Base-by-base conservation (phyloP, 1,284 basidiomycete species). In the Sanghuangporus baumii region DNA sequence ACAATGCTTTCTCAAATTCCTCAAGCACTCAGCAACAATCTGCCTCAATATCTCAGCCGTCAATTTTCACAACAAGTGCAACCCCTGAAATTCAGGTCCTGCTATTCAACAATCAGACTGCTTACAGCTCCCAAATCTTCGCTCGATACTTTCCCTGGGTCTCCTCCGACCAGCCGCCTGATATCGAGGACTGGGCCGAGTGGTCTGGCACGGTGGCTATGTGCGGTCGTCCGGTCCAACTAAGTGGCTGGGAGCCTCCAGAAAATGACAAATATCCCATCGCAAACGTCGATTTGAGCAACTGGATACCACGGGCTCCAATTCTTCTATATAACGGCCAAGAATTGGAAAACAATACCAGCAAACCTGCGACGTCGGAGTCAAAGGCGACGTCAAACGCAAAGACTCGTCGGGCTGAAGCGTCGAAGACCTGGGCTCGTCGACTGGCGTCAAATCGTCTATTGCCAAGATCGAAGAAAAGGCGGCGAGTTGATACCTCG, bases 231-330 rank as follows among this genome's bases (percentile, higher is more conserved):
- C 34, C 9, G 0, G 46, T 46, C 16, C 47, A 31, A 6, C 36
- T 59, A 18, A 20, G 18, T 38, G 57, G 57, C 8, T 59, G 57
- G 57, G 36, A 48, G 36, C 57, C 57, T 5, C 37, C 57, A 23
- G 47, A 41, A 26, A 38, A 52, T 46, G 48, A 59, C 57, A 50
- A 18, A 36, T 38, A 40, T 51, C 57, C 48, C 6, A 20, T 52
- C 16, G 47, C 37, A 14, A 26, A 59, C 31, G 36, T 59, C n/a
- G 31, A 48, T 16, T 41, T 59, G 16, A 50, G 23, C 31, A 23
- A 38, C 20, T 59, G 46, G 57, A 16, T n/a, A 36, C 47, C 36
- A 18, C 3, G 16, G 9, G 8, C 37, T 23, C 20, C 31, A 40
- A 40, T 14, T 8, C 26, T 55, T 55, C 37, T 56, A 3, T 23